Percentiles rank a stretch among this genome's conserved stretches.
Evolutionary conservation across 768 basidiomycete genomes (phyloP).

Genomic region (Crepidotus variabilis): DNA sequence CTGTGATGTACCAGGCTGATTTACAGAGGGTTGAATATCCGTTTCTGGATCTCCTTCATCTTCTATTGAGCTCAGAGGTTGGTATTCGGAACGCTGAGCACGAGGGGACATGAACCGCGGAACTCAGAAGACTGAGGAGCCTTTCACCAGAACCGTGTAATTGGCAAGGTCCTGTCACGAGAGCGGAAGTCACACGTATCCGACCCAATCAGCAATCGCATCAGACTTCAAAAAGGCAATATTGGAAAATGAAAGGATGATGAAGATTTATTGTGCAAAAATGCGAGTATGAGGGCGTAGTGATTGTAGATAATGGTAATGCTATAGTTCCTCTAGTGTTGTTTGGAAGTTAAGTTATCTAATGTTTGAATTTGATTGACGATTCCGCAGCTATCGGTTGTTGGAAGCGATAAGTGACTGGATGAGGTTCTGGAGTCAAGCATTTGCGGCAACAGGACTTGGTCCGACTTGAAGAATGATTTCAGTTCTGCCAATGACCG

Average conservation of each 20-base stretch:
- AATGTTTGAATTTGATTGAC: neutral
- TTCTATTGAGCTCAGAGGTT: constrained; percentile 35
- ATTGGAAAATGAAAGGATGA: too few species aligned
- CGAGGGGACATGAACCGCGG: constrained; percentile 20
- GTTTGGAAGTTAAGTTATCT: neutral
- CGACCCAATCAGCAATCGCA: too few species aligned
- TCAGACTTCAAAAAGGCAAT: too few species aligned
- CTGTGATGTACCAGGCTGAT: constrained; percentile 13
- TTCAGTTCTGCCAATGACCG: constrained; percentile 34
- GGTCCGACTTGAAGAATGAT: constrained; percentile 9
- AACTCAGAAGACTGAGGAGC: too few species aligned
- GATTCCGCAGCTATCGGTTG: neutral
- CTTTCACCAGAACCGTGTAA: too few species aligned
- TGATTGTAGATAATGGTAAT: too few species aligned
- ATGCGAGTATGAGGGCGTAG: too few species aligned
- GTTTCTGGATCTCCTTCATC: constrained; percentile 38
- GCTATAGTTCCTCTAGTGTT: too few species aligned
- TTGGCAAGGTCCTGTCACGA: too few species aligned
- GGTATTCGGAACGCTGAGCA: constrained; percentile 40
- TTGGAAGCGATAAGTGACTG: neutral
- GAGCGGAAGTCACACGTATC: too few species aligned
- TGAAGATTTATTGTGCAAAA: too few species aligned
- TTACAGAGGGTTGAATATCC: constrained; percentile 21
- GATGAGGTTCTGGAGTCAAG: neutral
- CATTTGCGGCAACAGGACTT: neutral